These are phyloP conservation scores for Solanum chmielewskii DNA, from an alignment of 257 asterid species.

Conservation along the genomic window DNA sequence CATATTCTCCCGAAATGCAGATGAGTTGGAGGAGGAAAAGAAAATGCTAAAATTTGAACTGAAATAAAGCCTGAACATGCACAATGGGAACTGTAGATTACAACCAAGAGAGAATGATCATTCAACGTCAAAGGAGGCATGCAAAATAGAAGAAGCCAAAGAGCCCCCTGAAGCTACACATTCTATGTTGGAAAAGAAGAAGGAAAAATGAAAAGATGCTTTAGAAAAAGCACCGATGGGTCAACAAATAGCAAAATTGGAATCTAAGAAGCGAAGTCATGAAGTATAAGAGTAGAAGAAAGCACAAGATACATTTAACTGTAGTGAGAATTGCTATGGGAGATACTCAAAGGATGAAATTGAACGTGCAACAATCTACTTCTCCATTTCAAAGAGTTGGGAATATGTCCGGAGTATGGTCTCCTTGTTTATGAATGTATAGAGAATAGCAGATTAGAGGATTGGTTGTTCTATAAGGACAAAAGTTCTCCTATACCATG, in stretches of 20 bases:
- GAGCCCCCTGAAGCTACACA: slow-evolving; percentile 36
- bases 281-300: slow-evolving; percentile 55
- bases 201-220: slow-evolving; percentile 57
- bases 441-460: slow-evolving; percentile 84
- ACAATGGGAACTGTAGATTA: slow-evolving; percentile 43
- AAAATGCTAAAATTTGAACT: slow-evolving; percentile 51
- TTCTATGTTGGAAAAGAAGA: slow-evolving; percentile 53
- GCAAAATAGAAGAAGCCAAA: slow-evolving; percentile 28
- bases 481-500: slow-evolving; percentile 50
- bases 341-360: slow-evolving; percentile 53
- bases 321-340: slow-evolving; percentile 32
- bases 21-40: slow-evolving; percentile 59
- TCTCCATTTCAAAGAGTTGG: slow-evolving; percentile 49
- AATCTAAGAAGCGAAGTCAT: slow-evolving; percentile 40
- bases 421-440: slow-evolving; percentile 87
- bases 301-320: slow-evolving; percentile 43
- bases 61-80: slow-evolving; percentile 45
- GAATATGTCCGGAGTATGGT: slow-evolving; percentile 92
- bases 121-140: slow-evolving; percentile 29
- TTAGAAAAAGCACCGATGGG: slow-evolving; percentile 70
- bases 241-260: slow-evolving; percentile 60
- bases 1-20: slow-evolving; percentile 7
- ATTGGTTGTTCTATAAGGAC: slow-evolving; percentile 44
- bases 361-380: slow-evolving; percentile 57
- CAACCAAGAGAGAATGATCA: slow-evolving; percentile 16